Conservation (phyloP, 208 protist species). For the Leishmania mexicana region DNA sequence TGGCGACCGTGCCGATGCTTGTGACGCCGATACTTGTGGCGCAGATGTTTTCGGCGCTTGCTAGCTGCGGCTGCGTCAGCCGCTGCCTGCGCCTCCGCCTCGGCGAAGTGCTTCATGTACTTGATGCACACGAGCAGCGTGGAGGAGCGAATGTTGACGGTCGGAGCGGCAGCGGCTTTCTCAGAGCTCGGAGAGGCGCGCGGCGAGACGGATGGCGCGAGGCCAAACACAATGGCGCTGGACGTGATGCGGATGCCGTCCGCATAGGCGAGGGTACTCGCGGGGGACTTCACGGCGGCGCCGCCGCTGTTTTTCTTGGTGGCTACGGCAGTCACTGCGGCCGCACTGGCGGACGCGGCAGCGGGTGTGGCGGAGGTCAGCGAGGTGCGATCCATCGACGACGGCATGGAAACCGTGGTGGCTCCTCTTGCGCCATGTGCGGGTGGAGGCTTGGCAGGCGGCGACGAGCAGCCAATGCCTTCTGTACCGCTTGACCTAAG, state of each 20-base stretch:
- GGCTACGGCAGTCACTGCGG: background rate
- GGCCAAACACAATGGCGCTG: slow-evolving; percentile 26
- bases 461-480: background rate
- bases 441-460: background rate
- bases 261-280: slow-evolving; percentile 15
- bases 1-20: slow-evolving; percentile 2
- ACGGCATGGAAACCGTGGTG: background rate
- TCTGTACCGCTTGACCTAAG: background rate
- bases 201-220: slow-evolving; percentile 1
- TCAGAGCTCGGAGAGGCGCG: background rate
- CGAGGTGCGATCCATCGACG: background rate
- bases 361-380: background rate
- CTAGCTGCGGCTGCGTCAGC: slow-evolving; percentile 1
- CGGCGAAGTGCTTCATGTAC: slow-evolving; percentile 51
- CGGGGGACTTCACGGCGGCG: background rate
- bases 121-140: slow-evolving; percentile 39
- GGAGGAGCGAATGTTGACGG: slow-evolving; percentile 8
- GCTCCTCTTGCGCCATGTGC: background rate
- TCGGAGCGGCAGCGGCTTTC: background rate
- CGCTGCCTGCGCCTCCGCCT: slow-evolving; percentile 15
- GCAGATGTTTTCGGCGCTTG: background rate
- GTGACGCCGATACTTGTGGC: slow-evolving; percentile 1
- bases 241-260: slow-evolving; percentile 33
- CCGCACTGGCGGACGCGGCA: background rate
- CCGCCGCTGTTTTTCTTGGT: background rate